Evolutionary conservation across 306 rosid genomes (phyloP), one percentile per base, ranked within the genome.

Genomic region (Trichosanthes cucumerina): DNA sequence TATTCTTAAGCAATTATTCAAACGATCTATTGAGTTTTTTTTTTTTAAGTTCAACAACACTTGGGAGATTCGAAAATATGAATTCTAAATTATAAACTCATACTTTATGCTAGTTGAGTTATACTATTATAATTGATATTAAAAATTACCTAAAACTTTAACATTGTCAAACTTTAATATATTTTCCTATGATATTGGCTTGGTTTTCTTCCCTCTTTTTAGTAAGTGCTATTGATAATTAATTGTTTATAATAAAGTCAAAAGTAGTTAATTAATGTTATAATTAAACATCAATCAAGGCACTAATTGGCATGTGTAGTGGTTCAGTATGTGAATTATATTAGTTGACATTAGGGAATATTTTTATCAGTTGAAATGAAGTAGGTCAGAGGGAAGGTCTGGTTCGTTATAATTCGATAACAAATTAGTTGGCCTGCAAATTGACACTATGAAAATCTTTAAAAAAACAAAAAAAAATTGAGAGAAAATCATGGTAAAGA

Each of bases 211-310:
- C 33, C 31, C 14, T 1, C 5, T 6, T 1, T 33, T 36, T 36
- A 36, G 7, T 65, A 19, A 65, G 49, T 36, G 7, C 3, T 65
- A 9, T 38, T 19, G 36, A 65, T 23, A 58, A 58, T 58, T 9
- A 33, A 28, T 64, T 7, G 12, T 63, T 33, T 63, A n/a, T 36
- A 38, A 39, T 10, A 68, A 39, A 68, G 50, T 39, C 28, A 68
- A n/a, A 68, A 68, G 47, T 68, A 68, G 47, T 68, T 68, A 39
- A 21, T 68, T 68, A 39, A 21, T 68, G 7, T 68, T 66, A 13
- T 60, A 60, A 33, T 68, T 36, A 68, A 68, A 39, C 74, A 68
- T 68, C 74, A 19, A 68, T 68, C 18, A 68, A 68, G 74, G 50
- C 74, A 68, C 50, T 39, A 10, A 68, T 39, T 19, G 47, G 31